Evolutionary conservation across 1,284 basidiomycete species (phyloP), one percentile per base, ranked within the genome.

Genomic region (Boletus subluridellus): DNA sequence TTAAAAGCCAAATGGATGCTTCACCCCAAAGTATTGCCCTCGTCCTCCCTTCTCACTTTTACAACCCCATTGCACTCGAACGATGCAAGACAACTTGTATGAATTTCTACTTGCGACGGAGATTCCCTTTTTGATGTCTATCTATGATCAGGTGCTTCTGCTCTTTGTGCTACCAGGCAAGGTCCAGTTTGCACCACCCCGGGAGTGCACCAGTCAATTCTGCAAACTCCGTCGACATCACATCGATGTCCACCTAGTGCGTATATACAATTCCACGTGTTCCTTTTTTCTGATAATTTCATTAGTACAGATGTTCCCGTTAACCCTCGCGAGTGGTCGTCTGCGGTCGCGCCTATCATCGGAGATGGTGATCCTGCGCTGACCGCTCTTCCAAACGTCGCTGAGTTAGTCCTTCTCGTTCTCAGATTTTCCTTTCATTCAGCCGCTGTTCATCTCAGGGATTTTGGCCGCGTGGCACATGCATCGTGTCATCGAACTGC

Each of bases 31-130:
- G 1, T 24, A 51, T 35, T 46, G 1, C 46, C 21, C 39, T 47
- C 35, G 2, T 32, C 32, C 28, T 12, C 4, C n/a, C 34, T 42
- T 21, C 39, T 32, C 34, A 37, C 14, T 28, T 39, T 49, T 5
- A 1, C 42, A 17, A 39, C 34, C 12, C 30, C 26, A 28, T 24
- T 38, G 5, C 37, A 35, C 41, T 44, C 11, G 3, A 48, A 59
- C 5, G 2, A 71, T 69, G 64, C 56, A 57, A 45, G 35, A 46
- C n/a, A 42, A 37, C 6, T 10, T 37, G 67, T 68, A 49, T 15
- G 24, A n/a, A 2, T 15, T 35, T 50, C 37, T 49, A 48, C 37
- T 15, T 24, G n/a, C 26, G 12, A 38, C n/a, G 3, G n/a, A 26
- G 30, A 8, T 35, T 2, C 9, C 4, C 7, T 44, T 26, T 35